Evolutionary conservation across 768 basidiomycete species (phyloP).

Genomic region (Mycena chlorophos): DNA sequence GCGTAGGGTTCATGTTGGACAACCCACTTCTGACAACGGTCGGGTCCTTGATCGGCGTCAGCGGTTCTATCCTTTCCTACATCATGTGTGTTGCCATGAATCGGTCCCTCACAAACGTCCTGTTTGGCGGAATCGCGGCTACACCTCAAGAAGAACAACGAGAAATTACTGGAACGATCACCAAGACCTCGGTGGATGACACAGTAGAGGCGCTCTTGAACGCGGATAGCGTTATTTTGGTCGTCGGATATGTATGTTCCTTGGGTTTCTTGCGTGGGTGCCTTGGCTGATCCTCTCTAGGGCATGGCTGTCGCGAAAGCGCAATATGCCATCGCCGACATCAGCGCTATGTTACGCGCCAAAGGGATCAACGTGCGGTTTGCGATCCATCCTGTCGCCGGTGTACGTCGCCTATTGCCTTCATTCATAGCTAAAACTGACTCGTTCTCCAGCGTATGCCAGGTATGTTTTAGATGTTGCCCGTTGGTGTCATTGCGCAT

Average conservation of each 20-base stretch:
- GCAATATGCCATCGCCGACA: conserved; percentile 78
- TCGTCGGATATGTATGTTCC: conserved; percentile 33
- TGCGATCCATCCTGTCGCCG: conserved; percentile 88
- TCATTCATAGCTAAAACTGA: neutral
- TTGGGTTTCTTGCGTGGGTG: neutral
- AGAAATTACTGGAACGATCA: conserved; percentile 83
- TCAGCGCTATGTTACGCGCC: conserved; percentile 67
- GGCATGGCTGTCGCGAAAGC: conserved; percentile 94
- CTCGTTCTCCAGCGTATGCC: conserved; percentile 62
- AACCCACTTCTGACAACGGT: conserved; percentile 82
- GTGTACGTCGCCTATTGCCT: conserved; percentile 28
- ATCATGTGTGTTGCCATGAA: conserved; percentile 97
- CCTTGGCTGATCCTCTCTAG: conserved; percentile 78
- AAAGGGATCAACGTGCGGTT: conserved; percentile 82
- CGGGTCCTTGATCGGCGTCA: conserved; percentile 86
- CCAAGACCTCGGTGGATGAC: conserved; percentile 77
- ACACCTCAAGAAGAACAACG: conserved; percentile 55
- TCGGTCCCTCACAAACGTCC: conserved; percentile 78
- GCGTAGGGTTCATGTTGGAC: conserved; percentile 79
- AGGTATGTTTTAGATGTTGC: conserved; percentile 36
- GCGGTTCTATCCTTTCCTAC: conserved; percentile 87
- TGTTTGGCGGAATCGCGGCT: conserved; percentile 82
- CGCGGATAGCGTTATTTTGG: conserved; percentile 82
- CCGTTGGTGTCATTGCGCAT: neutral
- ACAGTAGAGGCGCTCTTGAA: conserved; percentile 76